Conservation (phyloP, 2,329 filamentous ascomycete genomes). For the Fusarium sp. region DNA sequence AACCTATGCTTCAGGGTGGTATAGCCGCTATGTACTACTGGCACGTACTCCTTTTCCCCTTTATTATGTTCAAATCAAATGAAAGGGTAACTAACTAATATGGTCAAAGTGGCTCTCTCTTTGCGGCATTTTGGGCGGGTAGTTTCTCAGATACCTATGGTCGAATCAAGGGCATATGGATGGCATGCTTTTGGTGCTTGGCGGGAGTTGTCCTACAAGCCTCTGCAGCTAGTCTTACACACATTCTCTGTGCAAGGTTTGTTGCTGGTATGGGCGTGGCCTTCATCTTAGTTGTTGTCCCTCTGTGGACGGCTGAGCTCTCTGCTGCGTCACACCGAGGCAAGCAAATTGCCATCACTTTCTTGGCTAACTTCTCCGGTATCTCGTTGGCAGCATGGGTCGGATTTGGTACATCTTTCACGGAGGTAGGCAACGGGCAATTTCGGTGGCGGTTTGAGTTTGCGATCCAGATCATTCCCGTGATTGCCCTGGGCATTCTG, state of each 20-base stretch:
- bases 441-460: conserved; percentile 20
- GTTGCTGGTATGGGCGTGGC: conserved; percentile 65
- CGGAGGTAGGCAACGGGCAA: conserved; percentile 24
- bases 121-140: conserved; percentile 34
- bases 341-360: conserved; percentile 60
- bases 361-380: conserved; percentile 64
- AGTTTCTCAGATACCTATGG: conserved; percentile 54
- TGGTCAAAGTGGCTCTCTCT: conserved; percentile 47
- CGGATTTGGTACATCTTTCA: conserved; percentile 50
- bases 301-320: conserved; percentile 61
- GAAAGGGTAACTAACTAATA: neutral
- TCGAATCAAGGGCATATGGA: conserved; percentile 57
- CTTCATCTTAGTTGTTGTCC: conserved; percentile 61
- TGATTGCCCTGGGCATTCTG: neutral
- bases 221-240: conserved; percentile 57
- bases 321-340: conserved; percentile 60
- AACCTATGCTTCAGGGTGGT: conserved; percentile 11
- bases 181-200: conserved; percentile 56
- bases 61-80: too few species aligned
- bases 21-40: conserved; percentile 14
- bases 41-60: neutral
- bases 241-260: conserved; percentile 62
- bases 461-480: conserved; percentile 9
- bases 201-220: conserved; percentile 62
- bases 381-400: conserved; percentile 57